These are phyloP conservation scores for Hemisphaericaspora xylanilytica DNA, from an alignment of 1,139 yeast species.

Conservation along the genomic window DNA sequence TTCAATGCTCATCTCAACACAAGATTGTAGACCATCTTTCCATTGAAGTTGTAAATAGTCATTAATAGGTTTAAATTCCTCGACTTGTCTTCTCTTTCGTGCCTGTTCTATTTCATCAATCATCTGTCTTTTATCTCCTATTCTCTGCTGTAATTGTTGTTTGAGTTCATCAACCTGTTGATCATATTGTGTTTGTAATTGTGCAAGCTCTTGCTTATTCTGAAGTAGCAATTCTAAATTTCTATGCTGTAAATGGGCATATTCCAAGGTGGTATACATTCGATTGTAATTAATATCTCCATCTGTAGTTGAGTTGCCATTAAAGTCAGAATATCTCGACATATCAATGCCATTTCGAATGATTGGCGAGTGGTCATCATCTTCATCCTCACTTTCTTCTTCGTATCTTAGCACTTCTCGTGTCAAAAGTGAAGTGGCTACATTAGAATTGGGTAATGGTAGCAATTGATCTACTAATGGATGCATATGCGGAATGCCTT, in stretches of 20 bases:
- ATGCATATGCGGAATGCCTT: conserved; percentile 19
- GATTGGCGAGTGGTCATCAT: conserved; percentile 13
- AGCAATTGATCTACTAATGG: conserved; percentile 29
- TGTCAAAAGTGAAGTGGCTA: conserved; percentile 5
- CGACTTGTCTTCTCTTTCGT: conserved; percentile 34
- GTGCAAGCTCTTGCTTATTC: conserved; percentile 20
- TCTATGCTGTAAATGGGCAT: conserved; percentile 30
- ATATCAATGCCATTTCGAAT: conserved; percentile 25
- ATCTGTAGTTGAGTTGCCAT: conserved; percentile 16
- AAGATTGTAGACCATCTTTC: conserved; percentile 38
- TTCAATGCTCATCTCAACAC: conserved; percentile 38
- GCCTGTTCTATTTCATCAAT: conserved; percentile 29
- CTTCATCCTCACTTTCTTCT: conserved; percentile 25
- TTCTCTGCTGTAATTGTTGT: conserved; percentile 7
- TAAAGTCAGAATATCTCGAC: conserved; percentile 29
- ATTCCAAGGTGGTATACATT: conserved; percentile 33
- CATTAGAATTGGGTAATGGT: conserved; percentile 18
- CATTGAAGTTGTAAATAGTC: conserved; percentile 36
- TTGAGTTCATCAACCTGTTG: conserved; percentile 16
- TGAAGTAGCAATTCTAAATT: conserved; percentile 23
- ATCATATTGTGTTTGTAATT: conserved; percentile 20
- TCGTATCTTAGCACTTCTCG: conserved; percentile 32
- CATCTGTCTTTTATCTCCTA: conserved; percentile 28
- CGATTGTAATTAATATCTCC: conserved; percentile 17
- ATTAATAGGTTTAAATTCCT: conserved; percentile 34